These are phyloP conservation scores for Effrenium voratum DNA, from an alignment of 73 alveolate species.

Conservation along the genomic window DNA sequence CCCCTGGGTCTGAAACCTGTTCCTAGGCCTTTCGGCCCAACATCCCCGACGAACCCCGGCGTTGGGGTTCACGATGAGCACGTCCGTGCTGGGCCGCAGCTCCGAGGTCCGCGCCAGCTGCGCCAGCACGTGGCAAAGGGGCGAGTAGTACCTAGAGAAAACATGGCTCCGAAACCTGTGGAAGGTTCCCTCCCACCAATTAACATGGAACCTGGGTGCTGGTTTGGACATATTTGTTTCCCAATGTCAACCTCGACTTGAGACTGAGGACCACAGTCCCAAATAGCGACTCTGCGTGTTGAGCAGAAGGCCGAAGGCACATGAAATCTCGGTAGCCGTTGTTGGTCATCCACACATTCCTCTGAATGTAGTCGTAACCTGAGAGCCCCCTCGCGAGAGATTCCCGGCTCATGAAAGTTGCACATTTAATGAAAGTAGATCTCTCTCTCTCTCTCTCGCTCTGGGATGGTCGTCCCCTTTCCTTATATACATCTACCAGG, in stretches of 20 bases:
- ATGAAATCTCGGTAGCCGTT: conserved; percentile 26
- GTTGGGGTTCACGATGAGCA: conserved; percentile 37
- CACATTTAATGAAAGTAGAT: no score
- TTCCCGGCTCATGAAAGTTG: no score
- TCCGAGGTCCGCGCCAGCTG: neutral
- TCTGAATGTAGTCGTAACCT: conserved; percentile 25
- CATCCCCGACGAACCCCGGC: no score
- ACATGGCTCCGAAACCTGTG: no score
- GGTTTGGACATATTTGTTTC: no score
- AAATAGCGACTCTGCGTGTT: neutral
- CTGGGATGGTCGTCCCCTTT: no score
- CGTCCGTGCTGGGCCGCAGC: conserved; percentile 17
- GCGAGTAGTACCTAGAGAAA: neutral
- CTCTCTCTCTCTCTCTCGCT: no score
- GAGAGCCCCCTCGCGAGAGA: neutral
- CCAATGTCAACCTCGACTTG: neutral
- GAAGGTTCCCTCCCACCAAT: no score
- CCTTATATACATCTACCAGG: neutral
- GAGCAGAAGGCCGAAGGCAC: neutral
- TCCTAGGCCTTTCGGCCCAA: no score
- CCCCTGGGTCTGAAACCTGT: no score
- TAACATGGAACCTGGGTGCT: no score
- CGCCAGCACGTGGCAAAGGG: neutral
- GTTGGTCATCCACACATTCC: conserved; percentile 27
- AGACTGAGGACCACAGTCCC: neutral